These are phyloP conservation scores for Collybia sordida DNA, from an alignment of 768 basidiomycete species.

Conservation along the genomic window DNA sequence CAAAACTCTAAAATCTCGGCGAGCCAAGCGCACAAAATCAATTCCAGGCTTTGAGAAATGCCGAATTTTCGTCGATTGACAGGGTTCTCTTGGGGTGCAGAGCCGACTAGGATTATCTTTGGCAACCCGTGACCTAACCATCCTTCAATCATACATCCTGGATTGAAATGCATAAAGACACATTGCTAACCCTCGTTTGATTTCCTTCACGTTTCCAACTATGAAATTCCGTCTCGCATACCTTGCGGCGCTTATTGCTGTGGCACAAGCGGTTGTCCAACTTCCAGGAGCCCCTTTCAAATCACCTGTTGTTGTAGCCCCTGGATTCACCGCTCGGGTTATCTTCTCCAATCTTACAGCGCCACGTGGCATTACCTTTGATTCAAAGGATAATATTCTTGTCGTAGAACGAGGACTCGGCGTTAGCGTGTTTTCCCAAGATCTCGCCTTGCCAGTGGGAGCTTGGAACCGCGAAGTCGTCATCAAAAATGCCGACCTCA, in stretches of 20 bases:
- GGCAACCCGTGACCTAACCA: no score
- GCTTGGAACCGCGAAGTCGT: constrained; percentile 40
- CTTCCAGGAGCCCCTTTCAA: constrained; percentile 28
- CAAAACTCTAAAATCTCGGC: no score
- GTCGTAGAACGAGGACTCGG: constrained; percentile 44
- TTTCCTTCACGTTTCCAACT: not conserved
- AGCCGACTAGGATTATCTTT: no score
- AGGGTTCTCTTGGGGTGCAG: no score
- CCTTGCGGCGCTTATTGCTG: constrained; percentile 5
- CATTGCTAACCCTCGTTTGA: no score
- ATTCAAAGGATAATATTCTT: constrained; percentile 34
- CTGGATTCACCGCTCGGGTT: constrained; percentile 33
- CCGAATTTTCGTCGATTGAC: no score
- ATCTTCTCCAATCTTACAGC: constrained; percentile 40
- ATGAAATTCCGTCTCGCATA: constrained; percentile 7
- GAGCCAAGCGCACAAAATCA: no score
- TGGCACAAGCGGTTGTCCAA: constrained; percentile 23
- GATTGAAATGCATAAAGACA: not conserved
- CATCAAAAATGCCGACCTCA: constrained; percentile 32
- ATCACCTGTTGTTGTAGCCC: constrained; percentile 32
- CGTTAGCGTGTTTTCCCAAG: constrained; percentile 35
- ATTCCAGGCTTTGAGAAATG: no score
- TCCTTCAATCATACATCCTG: not conserved
- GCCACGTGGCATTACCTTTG: constrained; percentile 42
- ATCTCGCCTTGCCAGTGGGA: constrained; percentile 13